Conservation (phyloP, 371 early-diverging fungal genomes). For the Lichtheimia ornata region DNA sequence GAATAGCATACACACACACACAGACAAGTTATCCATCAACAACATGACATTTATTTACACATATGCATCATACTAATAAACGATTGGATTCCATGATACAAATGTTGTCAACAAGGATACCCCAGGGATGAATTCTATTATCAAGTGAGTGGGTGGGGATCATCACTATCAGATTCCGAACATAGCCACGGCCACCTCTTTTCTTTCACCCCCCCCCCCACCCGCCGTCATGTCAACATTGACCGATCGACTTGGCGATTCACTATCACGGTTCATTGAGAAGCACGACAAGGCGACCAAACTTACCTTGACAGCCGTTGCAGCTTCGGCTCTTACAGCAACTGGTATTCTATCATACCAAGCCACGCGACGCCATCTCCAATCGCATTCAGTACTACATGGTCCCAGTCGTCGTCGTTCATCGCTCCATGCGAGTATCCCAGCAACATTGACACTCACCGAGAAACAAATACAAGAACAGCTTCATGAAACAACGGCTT, state of each 20-base stretch:
- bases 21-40: no score
- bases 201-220: no score
- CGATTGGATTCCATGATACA: no score
- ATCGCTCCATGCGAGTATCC: neutral
- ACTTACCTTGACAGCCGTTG: constrained; percentile 50
- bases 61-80: no score
- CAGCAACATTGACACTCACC: constrained; percentile 26
- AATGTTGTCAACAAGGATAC: no score
- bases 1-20: no score
- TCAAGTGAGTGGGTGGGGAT: no score
- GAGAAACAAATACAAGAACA: constrained; percentile 83
- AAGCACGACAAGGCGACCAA: constrained; percentile 21
- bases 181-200: neutral
- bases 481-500: constrained; percentile 79
- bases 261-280: constrained; percentile 12
- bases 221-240: constrained; percentile 6
- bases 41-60: no score
- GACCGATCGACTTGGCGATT: constrained; percentile 14
- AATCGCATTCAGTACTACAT: constrained; percentile 49
- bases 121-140: no score
- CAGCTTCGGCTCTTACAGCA: constrained; percentile 65
- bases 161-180: neutral
- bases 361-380: constrained; percentile 33
- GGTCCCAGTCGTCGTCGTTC: constrained; percentile 20
- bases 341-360: constrained; percentile 50